Evolutionary conservation across 2,329 filamentous ascomycete genomes (phyloP).

Genomic region (Hawksworthiomyces lignivorus): DNA sequence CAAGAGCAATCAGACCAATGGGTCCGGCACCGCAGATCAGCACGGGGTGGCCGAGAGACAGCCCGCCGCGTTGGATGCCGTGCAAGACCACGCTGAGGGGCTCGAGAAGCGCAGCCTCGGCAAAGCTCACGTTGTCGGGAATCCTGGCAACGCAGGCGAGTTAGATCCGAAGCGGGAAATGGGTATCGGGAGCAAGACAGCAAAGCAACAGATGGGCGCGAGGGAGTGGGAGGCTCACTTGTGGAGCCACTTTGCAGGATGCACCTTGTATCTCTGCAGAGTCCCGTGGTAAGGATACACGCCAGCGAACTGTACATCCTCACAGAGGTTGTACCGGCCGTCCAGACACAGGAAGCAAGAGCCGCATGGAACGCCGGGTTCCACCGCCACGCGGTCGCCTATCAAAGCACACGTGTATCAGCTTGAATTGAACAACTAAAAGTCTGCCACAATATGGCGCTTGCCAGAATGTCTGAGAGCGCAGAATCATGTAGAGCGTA

Average conservation of each 20-base stretch:
- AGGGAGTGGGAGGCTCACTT: too few species aligned
- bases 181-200: too few species aligned
- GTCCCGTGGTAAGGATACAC: slow-evolving; percentile 54
- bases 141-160: too few species aligned
- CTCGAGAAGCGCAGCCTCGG: slow-evolving; percentile 55
- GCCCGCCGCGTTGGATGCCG: slow-evolving; percentile 43
- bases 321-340: slow-evolving; percentile 57
- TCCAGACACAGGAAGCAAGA: slow-evolving; percentile 50
- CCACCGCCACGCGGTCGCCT: slow-evolving; percentile 61
- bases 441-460: too few species aligned
- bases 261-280: slow-evolving; percentile 53
- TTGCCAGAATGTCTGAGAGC: too few species aligned
- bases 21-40: slow-evolving; percentile 57
- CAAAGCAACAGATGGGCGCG: too few species aligned
- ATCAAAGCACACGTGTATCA: too few species aligned
- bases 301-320: slow-evolving; percentile 53
- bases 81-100: slow-evolving; percentile 56
- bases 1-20: slow-evolving; percentile 57
- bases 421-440: too few species aligned
- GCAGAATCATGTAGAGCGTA: too few species aligned
- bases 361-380: slow-evolving; percentile 57
- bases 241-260: slow-evolving; percentile 53
- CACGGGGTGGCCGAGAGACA: slow-evolving; percentile 49
- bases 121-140: slow-evolving; percentile 47
- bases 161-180: too few species aligned